Base-by-base conservation (phyloP, 2,329 filamentous ascomycete genomes). In the Beauveria sp. region DNA sequence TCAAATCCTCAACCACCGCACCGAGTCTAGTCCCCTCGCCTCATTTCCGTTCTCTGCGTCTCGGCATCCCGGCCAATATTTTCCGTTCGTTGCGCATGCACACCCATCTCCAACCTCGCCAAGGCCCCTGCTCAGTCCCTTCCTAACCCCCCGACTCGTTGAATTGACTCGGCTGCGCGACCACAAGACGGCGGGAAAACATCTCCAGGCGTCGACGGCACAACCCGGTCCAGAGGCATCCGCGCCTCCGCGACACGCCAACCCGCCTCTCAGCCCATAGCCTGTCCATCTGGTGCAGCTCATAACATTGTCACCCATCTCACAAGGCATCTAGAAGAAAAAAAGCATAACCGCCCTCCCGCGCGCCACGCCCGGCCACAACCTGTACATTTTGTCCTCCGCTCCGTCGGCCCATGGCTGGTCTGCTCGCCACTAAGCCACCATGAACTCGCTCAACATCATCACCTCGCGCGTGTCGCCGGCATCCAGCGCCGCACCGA, bases 371-470 rank as follows among this genome's bases (percentile, higher is more conserved):
- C 16, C 40, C 54, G 24, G 46, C 55, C 46, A 51, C 30, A 41
- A 24, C 43, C 26, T 50, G 46, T 51, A 61, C 51, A 55, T 43
- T 52, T 44, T 51, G 34, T 37, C 40, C 37, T 26, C 46, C 26
- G 47, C 50, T 47, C 44, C 52, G 37, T 63, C 65, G 65, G 67
- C 71, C 77, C 76, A 84, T 86, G 84, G 84, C 81, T 80, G 76
- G 73, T 74, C 81, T 80, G 76, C 73, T 74, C 73, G 70, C 73
- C 73, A 69, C 68, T 71, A 46, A 69, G 41, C 75, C 76, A 90
- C 83, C 78, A 97, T 97, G 93, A 97, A 97, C 86, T 96, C 92
- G 70, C 82, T 96, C 80, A 96, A 94, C 79, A 91, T 96, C 75
- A 85, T 97, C 74, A 94, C 91, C 71, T 86, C 90, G 73, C 88